Conservation (phyloP, 257 asterid genomes). For the Solanum chilense region DNA sequence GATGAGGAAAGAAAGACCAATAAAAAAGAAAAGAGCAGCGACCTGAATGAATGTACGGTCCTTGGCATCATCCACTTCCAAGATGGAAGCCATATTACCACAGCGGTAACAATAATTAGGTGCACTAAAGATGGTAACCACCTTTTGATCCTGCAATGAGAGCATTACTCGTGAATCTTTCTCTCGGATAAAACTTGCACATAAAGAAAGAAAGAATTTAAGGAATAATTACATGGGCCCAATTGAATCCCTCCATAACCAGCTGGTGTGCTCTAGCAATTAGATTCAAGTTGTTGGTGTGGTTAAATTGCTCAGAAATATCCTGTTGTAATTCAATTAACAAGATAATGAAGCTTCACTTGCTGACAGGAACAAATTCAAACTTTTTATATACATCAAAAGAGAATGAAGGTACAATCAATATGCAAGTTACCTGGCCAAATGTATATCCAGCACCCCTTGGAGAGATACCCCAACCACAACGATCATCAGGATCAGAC, state of each 20-base stretch:
- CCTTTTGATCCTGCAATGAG: slow-evolving; percentile 59
- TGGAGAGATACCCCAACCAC: slow-evolving; percentile 90
- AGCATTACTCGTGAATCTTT: not conserved
- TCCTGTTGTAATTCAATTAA: slow-evolving; percentile 28
- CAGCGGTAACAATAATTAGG: slow-evolving; percentile 84
- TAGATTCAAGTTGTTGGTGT: slow-evolving; percentile 60
- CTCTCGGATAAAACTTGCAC: not conserved
- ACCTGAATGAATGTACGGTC: slow-evolving; percentile 77
- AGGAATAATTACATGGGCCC: slow-evolving; percentile 59
- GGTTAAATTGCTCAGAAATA: slow-evolving; percentile 79
- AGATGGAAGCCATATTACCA: slow-evolving; percentile 79
- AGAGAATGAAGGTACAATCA: not conserved
- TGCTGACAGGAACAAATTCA: not conserved
- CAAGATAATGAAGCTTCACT: not conserved
- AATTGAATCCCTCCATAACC: slow-evolving; percentile 87
- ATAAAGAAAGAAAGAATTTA: not conserved
- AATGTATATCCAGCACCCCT: slow-evolving; percentile 91
- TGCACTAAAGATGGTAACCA: slow-evolving; percentile 73
- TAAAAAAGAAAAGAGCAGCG: not conserved
- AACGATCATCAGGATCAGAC: slow-evolving; percentile 89
- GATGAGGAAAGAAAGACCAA: not conserved
- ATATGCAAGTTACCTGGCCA: slow-evolving; percentile 42
- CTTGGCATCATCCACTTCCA: slow-evolving; percentile 76
- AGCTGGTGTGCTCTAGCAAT: slow-evolving; percentile 91
- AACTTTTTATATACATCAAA: not conserved